phyloP scores from a whole-genome alignment of 2,329 filamentous ascomycete genomes.

The Phaeophleospora eucalypticola region DNA sequence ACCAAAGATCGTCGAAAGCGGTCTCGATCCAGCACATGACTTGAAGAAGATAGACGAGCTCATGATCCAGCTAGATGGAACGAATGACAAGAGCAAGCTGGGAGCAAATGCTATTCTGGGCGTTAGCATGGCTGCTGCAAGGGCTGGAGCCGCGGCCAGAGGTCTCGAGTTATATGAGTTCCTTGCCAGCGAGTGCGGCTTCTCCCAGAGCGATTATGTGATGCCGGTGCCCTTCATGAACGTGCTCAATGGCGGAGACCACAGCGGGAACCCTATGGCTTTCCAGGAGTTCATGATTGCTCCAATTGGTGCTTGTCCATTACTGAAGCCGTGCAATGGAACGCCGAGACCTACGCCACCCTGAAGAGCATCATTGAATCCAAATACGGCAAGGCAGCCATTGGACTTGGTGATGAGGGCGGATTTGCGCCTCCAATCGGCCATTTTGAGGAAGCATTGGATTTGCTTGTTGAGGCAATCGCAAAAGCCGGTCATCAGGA shows the following conservation, averaged over 20 bases:
- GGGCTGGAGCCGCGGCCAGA: conserved; percentile 87
- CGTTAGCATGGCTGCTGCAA: conserved; percentile 78
- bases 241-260: conserved; percentile 69
- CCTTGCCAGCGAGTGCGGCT: conserved; percentile 80
- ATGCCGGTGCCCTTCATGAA: conserved; percentile 92
- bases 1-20: conserved; percentile 49
- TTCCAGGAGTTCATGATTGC: conserved; percentile 98
- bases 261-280: conserved; percentile 49
- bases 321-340: conserved; percentile 18
- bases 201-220: conserved; percentile 80
- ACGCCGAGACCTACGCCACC: conserved; percentile 21
- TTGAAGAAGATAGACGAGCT: conserved; percentile 81
- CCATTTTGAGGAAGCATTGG: conserved; percentile 21
- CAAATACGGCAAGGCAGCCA: conserved; percentile 21
- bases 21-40: conserved; percentile 11
- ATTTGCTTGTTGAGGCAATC: conserved; percentile 23
- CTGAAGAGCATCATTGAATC: conserved; percentile 19
- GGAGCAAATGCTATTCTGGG: conserved; percentile 87
- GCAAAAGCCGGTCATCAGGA: conserved; percentile 23
- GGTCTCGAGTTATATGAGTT: conserved; percentile 81
- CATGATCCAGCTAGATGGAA: conserved; percentile 80
- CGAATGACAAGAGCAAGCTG: conserved; percentile 79
- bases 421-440: conserved; percentile 26
- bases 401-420: conserved; percentile 26
- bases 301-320: conserved; percentile 40